Percentiles rank a stretch among this genome's conserved stretches.
Evolutionary conservation across 1,284 basidiomycete genomes (phyloP).

Genomic region (Gastroboletus turbinatus): DNA sequence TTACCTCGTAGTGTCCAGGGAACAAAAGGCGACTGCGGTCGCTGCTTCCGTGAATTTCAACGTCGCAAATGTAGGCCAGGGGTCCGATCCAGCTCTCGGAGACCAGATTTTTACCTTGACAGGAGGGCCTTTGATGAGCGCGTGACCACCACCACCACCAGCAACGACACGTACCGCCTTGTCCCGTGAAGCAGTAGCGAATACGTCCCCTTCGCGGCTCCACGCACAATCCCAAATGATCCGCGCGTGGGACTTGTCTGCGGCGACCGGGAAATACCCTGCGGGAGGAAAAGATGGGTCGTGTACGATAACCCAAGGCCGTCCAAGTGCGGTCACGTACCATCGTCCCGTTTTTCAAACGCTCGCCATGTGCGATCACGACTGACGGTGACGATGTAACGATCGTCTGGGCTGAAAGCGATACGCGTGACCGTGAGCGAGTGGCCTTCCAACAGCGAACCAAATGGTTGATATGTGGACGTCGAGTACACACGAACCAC

Average conservation of each 20-base stretch:
- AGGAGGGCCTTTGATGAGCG: not conserved
- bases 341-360: constrained; percentile 51
- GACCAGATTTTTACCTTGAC: constrained; percentile 75
- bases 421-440: constrained; percentile 88
- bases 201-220: constrained; percentile 69
- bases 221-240: constrained; percentile 97
- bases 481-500: constrained; percentile 85
- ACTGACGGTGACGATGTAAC: constrained; percentile 79
- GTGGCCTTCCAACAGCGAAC: constrained; percentile 80
- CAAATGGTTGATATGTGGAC: constrained; percentile 65
- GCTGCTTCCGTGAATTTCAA: constrained; percentile 64
- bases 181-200: constrained; percentile 93
- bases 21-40: constrained; percentile 68
- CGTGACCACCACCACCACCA: not conserved
- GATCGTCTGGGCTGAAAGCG: constrained; percentile 84
- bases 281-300: constrained; percentile 1
- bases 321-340: constrained; percentile 32
- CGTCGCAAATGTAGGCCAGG: constrained; percentile 54
- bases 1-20: constrained; percentile 44
- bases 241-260: constrained; percentile 84
- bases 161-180: constrained; percentile 67
- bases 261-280: constrained; percentile 63
- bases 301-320: not conserved
- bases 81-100: constrained; percentile 29
- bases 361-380: constrained; percentile 92